Evolutionary conservation across 1,139 yeast genomes (phyloP), one percentile per base, ranked within the genome.

Genomic region (Saccharomyces pastorianus): DNA sequence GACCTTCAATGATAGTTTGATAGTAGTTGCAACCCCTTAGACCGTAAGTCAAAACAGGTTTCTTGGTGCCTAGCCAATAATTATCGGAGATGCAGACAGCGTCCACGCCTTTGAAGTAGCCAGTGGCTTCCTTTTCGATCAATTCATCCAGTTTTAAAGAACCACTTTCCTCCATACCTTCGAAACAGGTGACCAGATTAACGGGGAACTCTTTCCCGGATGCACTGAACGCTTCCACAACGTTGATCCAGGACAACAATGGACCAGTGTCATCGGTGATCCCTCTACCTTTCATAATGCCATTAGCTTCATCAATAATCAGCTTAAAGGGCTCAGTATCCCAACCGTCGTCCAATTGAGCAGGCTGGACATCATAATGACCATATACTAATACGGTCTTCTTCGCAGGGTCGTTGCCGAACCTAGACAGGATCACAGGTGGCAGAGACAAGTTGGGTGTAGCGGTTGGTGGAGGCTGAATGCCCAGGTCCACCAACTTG

Each of bases 151-250:
- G 80, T 29, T 99, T 98, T 53, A 88, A 74, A 31, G 97, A 89
- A 23, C 99, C 99, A 60, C 91, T 84, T 74, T 93, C 99, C 75
- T 93, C 99, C 99, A 93, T 93, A 58, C 99, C 99, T 76, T 93
- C 99, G 66, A 93, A 93, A 73, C 97, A 89, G 68, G 88, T 86
- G 53, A 89, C 81, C 65, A 93, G 75, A 75, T 93, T 93, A 60
- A 93, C 98, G 31, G 99, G 99, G 56, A 95, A 78, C 61, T 91
- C 97, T 70, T 88, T 71, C 29, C 88, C 89, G 60, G 89, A 80
- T 63, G 84, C 88, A 56, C 79, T 82, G 74, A 91, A 97, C 23
- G 99, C 98, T 73, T 91, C 87, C 53, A 93, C 77, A 46, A 85
- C 87, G 69, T 93, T 91, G 69, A 95, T 81, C 99, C 99, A 93